Percentiles rank a stretch among this genome's conserved stretches.
Evolutionary conservation across 495 filamentous ascomycete species (phyloP).

Genomic region (Podospora sp.): DNA sequence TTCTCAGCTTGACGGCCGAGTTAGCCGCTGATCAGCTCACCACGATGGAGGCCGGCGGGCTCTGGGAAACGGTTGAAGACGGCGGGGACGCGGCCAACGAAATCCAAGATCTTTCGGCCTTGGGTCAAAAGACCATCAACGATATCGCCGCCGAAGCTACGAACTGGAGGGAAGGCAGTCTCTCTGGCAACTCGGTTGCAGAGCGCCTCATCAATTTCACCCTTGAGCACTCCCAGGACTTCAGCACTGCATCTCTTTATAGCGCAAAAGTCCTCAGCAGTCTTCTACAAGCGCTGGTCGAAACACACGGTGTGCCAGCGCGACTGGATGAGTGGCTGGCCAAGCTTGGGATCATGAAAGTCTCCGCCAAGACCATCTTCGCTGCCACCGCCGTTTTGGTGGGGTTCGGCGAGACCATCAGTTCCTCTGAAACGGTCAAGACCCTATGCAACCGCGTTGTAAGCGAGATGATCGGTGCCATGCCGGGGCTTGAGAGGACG

Average conservation of each 20-base stretch:
- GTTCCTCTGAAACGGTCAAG: constrained; percentile 43
- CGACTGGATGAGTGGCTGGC: constrained; percentile 48
- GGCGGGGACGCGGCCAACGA: constrained; percentile 57
- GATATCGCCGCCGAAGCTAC: constrained; percentile 43
- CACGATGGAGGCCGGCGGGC: constrained; percentile 31
- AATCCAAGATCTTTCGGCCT: constrained; percentile 61
- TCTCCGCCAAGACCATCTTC: constrained; percentile 48
- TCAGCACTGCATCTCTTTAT: constrained; percentile 49
- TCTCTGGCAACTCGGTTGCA: constrained; percentile 31
- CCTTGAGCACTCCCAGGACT: constrained; percentile 34
- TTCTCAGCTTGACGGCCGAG: constrained; percentile 43
- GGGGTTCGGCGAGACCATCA: constrained; percentile 54
- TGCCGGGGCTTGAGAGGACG: constrained; percentile 40
- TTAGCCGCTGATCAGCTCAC: constrained; percentile 51
- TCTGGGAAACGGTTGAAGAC: constrained; percentile 39
- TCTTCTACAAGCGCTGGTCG: constrained; percentile 43
- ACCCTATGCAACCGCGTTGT: constrained; percentile 57
- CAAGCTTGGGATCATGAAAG: constrained; percentile 42
- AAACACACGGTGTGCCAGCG: constrained; percentile 41
- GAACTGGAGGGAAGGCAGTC: constrained; percentile 36
- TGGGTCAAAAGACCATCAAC: constrained; percentile 58
- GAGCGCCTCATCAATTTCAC: constrained; percentile 43
- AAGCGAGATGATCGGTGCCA: constrained; percentile 53
- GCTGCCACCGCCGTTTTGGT: constrained; percentile 54
- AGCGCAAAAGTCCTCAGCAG: constrained; percentile 49